Conservation (phyloP, 169 alveolate species). For the Plasmodium cynomolgi region DNA sequence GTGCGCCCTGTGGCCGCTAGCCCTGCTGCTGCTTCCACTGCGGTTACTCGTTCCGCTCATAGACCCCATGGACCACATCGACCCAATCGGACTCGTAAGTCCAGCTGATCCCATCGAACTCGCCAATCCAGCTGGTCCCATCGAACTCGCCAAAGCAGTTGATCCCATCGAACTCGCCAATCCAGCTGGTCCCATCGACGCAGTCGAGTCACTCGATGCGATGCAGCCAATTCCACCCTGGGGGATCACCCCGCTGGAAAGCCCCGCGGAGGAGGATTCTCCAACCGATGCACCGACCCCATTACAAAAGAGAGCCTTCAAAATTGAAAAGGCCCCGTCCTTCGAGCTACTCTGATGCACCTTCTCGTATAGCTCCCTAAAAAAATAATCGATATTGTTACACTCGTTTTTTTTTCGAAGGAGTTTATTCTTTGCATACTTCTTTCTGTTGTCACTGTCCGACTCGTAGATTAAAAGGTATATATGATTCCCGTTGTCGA, state of each 20-base stretch:
- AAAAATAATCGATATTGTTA: constrained; percentile 40
- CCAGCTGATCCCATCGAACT: not conserved
- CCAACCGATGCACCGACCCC: not conserved
- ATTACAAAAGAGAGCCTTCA: constrained; percentile 18
- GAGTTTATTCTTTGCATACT: constrained; percentile 12
- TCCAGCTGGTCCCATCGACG: not conserved
- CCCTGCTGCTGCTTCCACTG: not conserved
- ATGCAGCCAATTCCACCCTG: not conserved
- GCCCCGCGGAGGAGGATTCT: not conserved
- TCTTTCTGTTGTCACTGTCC: constrained; percentile 42
- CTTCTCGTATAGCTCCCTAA: constrained; percentile 28
- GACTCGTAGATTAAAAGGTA: constrained; percentile 60
- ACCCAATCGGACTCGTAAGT: too few relatives aligned
- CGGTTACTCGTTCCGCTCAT: not conserved
- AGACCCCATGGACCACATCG: not conserved
- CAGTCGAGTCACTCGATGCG: not conserved
- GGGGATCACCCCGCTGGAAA: not conserved
- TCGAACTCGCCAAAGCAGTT: too few relatives aligned
- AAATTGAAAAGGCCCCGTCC: constrained; percentile 11
- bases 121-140: not conserved
- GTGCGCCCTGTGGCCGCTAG: not conserved
- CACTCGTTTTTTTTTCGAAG: constrained; percentile 27
- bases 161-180: not conserved
- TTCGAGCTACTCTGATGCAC: constrained; percentile 13
- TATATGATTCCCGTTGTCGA: constrained; percentile 36